Base-by-base conservation (phyloP, 495 filamentous ascomycete genomes). In the Neurospora tetrasperma region DNA sequence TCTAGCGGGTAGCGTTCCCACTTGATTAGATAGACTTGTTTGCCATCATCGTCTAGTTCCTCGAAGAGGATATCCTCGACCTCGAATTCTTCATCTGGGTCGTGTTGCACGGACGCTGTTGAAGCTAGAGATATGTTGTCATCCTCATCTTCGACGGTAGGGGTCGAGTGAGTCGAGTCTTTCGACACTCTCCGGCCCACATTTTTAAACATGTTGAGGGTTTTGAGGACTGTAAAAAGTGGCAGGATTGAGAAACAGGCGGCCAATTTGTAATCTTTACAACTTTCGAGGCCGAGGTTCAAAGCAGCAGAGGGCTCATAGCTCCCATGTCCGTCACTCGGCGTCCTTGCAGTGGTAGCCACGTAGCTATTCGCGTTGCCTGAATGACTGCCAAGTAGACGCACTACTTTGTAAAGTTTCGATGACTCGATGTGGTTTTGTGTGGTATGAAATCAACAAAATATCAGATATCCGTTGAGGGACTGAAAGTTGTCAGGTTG, bases 111-210 rank as follows among this genome's bases (percentile, higher is more conserved):
- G 2, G 71, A 12, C n/a, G 77, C 80, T 0, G 90, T 91, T 0
- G 90, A 92, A 2, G 85, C 88, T 16, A 92, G 73, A 18, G 90
- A 92, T 68, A 92, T 88, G 12, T 80, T 75, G 77, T 92, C 90
- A 66, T 86, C 83, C 69, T 88, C 87, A 68, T 68, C 69, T 23
- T 59, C 70, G 23, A 69, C 69, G 0, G 59, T 62, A 69, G 72
- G 59, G 18, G 6, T 23, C n/a, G 42, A 35, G 4, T 27, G 42
- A 70, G 35, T 46, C 16, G 23, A 42, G 69, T 70, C 69, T 27
- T 18, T 23, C 7, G 44, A 66, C 70, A 40, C 43, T 71, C 43
- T n/a, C 18, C 35, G 69, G 16, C 69, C 35, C 41, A 40, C 38
- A 14, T 70, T 20, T 41, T 66, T 40, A 54, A 71, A 71, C 73